Evolutionary conservation across 23 red algal species (phyloP), one percentile per base, ranked within the genome.

Genomic region (Porphyridium purpureum): DNA sequence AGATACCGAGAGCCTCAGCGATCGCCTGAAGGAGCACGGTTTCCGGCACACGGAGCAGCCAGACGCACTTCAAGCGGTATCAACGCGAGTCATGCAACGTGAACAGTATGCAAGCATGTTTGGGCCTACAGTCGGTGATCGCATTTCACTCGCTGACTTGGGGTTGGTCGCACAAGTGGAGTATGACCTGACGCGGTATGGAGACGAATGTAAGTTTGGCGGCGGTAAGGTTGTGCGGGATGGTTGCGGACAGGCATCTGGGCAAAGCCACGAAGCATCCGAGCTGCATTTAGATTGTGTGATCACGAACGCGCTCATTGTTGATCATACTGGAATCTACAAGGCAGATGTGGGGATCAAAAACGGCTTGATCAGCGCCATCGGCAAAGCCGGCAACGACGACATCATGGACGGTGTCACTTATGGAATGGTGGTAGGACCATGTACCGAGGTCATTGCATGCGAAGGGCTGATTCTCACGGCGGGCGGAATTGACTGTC

Each of bases 321-420:
- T 55, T 55, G 51, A 55, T 15, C 15, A 34, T 11, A 32, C 19
- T 24, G 51, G 51, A 32, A 55, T 55, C 33, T 32, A 11, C 51
- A 55, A 55, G 33, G 51, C 51, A 11, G 51, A 55, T 34, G 33
- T 55, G 9, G 51, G 51, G 9, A 34, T 55, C 14, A 55, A 55
- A 55, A 15, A 55, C 15, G 51, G 51, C 33, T 34, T 9, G 15
- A 55, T 55, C 33, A 14, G 11, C 33, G 51, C 19, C 9, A 55
- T 55, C 11, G 51, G 51, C 15, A 55, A 55, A 55, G 51, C 51
- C 15, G 51, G 51, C 11, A 55, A 55, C 33, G 11, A 9, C 29
- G 51, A 55, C 15, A 55, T 55, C 33, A 24, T 32, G 51, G 51
- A 55, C 33, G 51, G 51, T 9, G 51, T 55, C 11, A 11, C 11